Evolutionary conservation across 768 basidiomycete species (phyloP), one percentile per base, ranked within the genome.

Genomic region (Leucogyrophana mollusca): DNA sequence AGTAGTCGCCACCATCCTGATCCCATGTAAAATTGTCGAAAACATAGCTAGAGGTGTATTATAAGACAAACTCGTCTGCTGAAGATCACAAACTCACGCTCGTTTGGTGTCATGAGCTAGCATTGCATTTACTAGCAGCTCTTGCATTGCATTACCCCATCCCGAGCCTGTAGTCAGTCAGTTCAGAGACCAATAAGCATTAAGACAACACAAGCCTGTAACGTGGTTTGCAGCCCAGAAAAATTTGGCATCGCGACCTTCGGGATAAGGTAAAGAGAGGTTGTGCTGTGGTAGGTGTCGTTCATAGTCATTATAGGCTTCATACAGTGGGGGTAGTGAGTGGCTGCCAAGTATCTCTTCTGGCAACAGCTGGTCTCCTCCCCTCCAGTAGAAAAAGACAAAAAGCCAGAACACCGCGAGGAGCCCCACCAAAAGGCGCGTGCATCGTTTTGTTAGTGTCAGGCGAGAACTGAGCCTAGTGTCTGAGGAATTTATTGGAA

Each of bases 131-230:
- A 83, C 53, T 3, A 83, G 43, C 47, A 80, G 71, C 47, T 83
- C 82, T 49, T 85, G 79, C 69, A 83, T 66, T 8, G 62, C 70
- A 44, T 85, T 85, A 2, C 82, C 82, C 79, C 79, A 84, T 3
- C 83, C 83, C 34, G 73, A 69, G 8, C 56, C 79, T 79, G 37
- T 11, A 8, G 47, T 9, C 13, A n/a, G 25, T 47, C 4, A 56
- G 13, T 3, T 13, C 3, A 4, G 5, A 6, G 20, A 23, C 1
- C 21, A 24, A 1, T 22, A 1, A 10, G 4, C 3, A 20, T n/a
- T 2, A 18, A 33, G 10, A 3, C 3, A 9, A 16, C 7, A 54
- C 70, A 52, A 38, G 72, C 76, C 57, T 4, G 57, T 59, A 13
- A 68, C 73, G 53, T 82, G 78, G 38, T 78, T 79, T 3, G 76